Conservation (phyloP, 371 early-diverging fungal species). For the Mortierella polycephala region DNA sequence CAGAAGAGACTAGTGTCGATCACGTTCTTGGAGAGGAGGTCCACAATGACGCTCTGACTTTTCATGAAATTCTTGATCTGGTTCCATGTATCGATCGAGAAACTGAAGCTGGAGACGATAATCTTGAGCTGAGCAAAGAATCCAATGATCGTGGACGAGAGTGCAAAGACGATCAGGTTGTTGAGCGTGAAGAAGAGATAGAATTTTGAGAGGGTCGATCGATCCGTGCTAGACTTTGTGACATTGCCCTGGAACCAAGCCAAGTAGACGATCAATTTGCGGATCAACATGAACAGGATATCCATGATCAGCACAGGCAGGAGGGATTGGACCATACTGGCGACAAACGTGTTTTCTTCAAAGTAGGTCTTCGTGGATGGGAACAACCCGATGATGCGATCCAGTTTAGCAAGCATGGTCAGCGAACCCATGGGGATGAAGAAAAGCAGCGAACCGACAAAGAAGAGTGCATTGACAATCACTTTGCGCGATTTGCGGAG, state of each 20-base stretch:
- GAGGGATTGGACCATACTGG: slow-evolving; percentile 72
- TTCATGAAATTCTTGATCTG: slow-evolving; percentile 23
- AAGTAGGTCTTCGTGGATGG: slow-evolving; percentile 65
- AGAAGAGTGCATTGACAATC: slow-evolving; percentile 64
- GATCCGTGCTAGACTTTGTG: slow-evolving; percentile 79
- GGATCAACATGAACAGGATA: slow-evolving; percentile 75
- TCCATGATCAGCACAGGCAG: slow-evolving; percentile 80
- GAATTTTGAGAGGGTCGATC: slow-evolving; percentile 79
- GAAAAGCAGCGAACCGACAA: slow-evolving; percentile 72
- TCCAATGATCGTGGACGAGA: slow-evolving; percentile 63
- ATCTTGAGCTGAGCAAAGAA: slow-evolving; percentile 61
- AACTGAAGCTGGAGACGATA: slow-evolving; percentile 38
- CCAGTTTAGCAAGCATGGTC: slow-evolving; percentile 69
- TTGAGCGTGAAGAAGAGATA: slow-evolving; percentile 83
- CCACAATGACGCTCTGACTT: slow-evolving; percentile 38
- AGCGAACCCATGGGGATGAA: slow-evolving; percentile 74
- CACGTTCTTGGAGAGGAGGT: slow-evolving; percentile 56
- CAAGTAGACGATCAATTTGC: slow-evolving; percentile 71
- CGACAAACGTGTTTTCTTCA: slow-evolving; percentile 58
- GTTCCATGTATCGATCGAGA: slow-evolving; percentile 13
- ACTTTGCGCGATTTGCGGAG: slow-evolving; percentile 68
- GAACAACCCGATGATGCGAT: slow-evolving; percentile 62
- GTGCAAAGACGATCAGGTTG: slow-evolving; percentile 74
- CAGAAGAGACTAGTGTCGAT: slow-evolving; percentile 66
- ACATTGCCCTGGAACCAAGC: slow-evolving; percentile 83